These are phyloP conservation scores for Sporothrix dimorphospora DNA, from an alignment of 2,329 filamentous ascomycete species.

Conservation along the genomic window DNA sequence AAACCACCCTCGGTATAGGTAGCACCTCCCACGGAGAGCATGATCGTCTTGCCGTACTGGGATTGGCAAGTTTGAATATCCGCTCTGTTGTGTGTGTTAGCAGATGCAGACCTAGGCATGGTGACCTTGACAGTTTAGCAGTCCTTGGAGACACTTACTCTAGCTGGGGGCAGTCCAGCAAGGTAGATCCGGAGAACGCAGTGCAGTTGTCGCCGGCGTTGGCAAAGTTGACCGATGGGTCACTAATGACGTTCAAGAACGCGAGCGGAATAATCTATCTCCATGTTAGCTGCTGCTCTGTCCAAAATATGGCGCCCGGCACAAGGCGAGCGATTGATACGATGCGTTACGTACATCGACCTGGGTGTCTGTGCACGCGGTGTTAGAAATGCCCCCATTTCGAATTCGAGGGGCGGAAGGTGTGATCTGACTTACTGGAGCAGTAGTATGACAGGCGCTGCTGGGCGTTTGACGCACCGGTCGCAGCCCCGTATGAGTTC, in stretches of 20 bases:
- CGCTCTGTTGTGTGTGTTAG: slow-evolving; percentile 38
- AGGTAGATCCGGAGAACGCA: slow-evolving; percentile 58
- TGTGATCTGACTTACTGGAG: slow-evolving; percentile 49
- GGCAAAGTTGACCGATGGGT: slow-evolving; percentile 64
- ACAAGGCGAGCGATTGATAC: not conserved
- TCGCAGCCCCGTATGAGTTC: slow-evolving; percentile 59
- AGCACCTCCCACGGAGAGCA: slow-evolving; percentile 72
- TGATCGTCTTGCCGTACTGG: slow-evolving; percentile 66
- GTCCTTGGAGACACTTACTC: slow-evolving; percentile 56
- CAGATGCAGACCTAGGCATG: not conserved
- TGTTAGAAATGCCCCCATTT: not conserved
- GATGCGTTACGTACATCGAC: slow-evolving; percentile 47
- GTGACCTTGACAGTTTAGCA: too few relatives aligned
- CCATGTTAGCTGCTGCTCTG: not conserved
- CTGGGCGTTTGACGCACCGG: slow-evolving; percentile 53
- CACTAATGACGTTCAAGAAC: slow-evolving; percentile 63
- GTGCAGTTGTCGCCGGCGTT: slow-evolving; percentile 66
- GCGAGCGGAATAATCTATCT: slow-evolving; percentile 63
- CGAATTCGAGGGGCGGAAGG: not conserved
- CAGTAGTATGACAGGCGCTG: slow-evolving; percentile 62
- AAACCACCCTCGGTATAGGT: slow-evolving; percentile 73
- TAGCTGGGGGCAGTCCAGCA: slow-evolving; percentile 66
- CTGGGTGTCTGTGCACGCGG: slow-evolving; percentile 37
- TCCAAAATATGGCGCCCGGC: slow-evolving; percentile 18
- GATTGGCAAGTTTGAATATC: slow-evolving; percentile 65